phyloP scores from a whole-genome alignment of 108 stramenopile genomes.

The Nitzschia sp. region DNA sequence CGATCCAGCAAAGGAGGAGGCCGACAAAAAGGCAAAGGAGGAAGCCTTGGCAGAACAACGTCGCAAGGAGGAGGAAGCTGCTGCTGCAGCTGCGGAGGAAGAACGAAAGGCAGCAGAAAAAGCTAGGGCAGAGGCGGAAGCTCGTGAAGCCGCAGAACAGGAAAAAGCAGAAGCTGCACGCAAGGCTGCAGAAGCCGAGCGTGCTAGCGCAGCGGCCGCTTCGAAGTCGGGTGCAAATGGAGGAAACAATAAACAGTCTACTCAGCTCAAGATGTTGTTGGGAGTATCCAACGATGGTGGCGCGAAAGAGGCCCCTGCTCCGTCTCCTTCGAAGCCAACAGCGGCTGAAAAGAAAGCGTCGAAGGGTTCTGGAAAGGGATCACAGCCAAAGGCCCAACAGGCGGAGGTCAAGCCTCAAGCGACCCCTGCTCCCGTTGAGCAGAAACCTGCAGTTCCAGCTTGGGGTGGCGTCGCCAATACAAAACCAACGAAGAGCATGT shows the following conservation, averaged over 20 bases:
- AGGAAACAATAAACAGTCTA: slow-evolving; percentile 61
- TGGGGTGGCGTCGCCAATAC: slow-evolving; percentile 65
- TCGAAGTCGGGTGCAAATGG: slow-evolving; percentile 19
- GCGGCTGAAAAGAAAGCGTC: slow-evolving; percentile 13
- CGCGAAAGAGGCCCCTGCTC: slow-evolving; percentile 17
- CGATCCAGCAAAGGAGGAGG: slow-evolving; percentile 27
- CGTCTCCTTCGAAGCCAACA: slow-evolving; percentile 20
- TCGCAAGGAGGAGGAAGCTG: neutral
- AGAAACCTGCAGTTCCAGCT: slow-evolving; percentile 57
- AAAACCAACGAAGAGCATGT: slow-evolving; percentile 68
- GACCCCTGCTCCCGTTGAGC: slow-evolving; percentile 26
- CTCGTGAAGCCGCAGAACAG: slow-evolving; percentile 37
- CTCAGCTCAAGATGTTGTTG: slow-evolving; percentile 87
- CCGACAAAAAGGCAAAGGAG: slow-evolving; percentile 7
- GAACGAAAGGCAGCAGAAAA: slow-evolving; percentile 22
- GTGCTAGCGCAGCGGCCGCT: slow-evolving; percentile 18
- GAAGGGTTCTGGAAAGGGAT: slow-evolving; percentile 31
- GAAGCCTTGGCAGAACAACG: slow-evolving; percentile 14
- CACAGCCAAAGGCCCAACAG: slow-evolving; percentile 39
- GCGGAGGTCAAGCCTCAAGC: slow-evolving; percentile 15
- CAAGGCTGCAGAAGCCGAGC: slow-evolving; percentile 24
- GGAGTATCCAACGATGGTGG: slow-evolving; percentile 50
- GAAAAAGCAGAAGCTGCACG: slow-evolving; percentile 27
- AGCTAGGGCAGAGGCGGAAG: slow-evolving; percentile 27
- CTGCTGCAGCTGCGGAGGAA: slow-evolving; percentile 12